Percentiles rank a stretch among this genome's conserved stretches.
Evolutionary conservation across 2,329 filamentous ascomycete genomes (phyloP).

Genomic region (Diplodia scrobiculata): DNA sequence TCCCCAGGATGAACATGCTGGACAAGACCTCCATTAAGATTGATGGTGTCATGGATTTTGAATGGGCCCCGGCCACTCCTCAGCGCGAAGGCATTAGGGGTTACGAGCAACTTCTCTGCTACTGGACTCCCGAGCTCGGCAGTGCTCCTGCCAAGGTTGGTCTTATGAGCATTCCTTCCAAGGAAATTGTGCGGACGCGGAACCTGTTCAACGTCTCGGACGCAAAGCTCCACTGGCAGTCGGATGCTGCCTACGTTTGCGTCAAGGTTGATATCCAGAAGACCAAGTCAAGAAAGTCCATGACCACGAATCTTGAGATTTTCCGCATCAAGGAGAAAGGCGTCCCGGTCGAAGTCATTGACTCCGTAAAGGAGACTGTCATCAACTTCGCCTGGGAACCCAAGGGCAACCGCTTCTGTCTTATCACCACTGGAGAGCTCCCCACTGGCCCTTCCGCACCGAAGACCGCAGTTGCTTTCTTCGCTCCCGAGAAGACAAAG

Average conservation of each 20-base stretch:
- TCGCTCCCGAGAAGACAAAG: conserved; percentile 94
- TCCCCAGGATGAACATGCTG: conserved; percentile 83
- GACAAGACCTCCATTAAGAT: conserved; percentile 94
- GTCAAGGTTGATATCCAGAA: conserved; percentile 94
- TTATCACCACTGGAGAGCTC: conserved; percentile 91
- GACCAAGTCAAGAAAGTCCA: conserved; percentile 98
- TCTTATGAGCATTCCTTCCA: conserved; percentile 92
- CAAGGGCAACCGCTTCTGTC: conserved; percentile 93
- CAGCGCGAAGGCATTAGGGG: conserved; percentile 82
- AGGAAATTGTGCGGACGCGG: conserved; percentile 88
- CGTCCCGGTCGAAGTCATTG: conserved; percentile 95
- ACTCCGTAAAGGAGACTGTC: conserved; percentile 96
- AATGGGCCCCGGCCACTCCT: conserved; percentile 87
- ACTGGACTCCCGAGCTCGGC: conserved; percentile 97
- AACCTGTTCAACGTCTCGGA: conserved; percentile 98
- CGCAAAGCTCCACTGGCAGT: conserved; percentile 98
- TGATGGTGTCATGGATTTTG: conserved; percentile 94
- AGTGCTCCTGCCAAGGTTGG: conserved; percentile 97
- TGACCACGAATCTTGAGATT: conserved; percentile 95
- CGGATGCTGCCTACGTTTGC: conserved; percentile 87
- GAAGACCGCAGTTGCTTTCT: conserved; percentile 95
- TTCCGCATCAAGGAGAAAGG: conserved; percentile 98
- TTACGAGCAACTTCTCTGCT: conserved; percentile 95
- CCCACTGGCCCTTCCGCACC: conserved; percentile 75
- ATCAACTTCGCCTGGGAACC: conserved; percentile 99